Base-by-base conservation (phyloP, 2,329 filamentous ascomycete genomes). In the Alternaria sp. region DNA sequence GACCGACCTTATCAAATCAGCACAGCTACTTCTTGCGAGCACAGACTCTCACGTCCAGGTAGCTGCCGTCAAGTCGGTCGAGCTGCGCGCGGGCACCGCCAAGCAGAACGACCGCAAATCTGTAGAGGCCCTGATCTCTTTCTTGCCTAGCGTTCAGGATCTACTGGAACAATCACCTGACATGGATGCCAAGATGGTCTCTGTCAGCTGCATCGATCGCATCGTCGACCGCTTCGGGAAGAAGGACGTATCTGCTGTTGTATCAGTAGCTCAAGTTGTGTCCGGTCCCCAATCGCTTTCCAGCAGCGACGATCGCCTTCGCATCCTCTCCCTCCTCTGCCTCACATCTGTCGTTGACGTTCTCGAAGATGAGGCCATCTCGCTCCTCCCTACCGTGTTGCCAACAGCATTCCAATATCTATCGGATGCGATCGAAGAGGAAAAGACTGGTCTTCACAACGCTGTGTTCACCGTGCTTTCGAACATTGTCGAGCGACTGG, bases 181-280 rank as follows among this genome's bases (percentile, higher is more conserved):
- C 69, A 87, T 91, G 57, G 85, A 89, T 26, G 90, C 96, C 78
- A 94, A 95, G 81, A 90, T 94, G 72, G 93, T 92, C 11, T 92
- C 94, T 1, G 90, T 99, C 65, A 89, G 90, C 37, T 98, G 95
- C 72, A 90, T 98, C 47, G 94, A 97, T 81, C 92, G 93, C 79
- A 96, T 99, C 66, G 88, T 92, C 3, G 94, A 97, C 81, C 95
- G 95, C 78, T 98, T 97, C 78, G 96, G 96, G 70, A 96, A 96
- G 84, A 96, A 94, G 78, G 92, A 97, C 74, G 85, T 91, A 2
- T 88, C 91, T 69, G 90, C 89, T 47, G 91, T 97, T 47, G 86
- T 91, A 25, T 87, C 87, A 5, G 91, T 94, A 6, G 93, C 94
- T 5, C 85, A 89, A 63, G 91, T 90, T 2, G 91, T 99, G 71